Base-by-base conservation (phyloP, 305 asterid genomes). In the Fraxinus ornus region DNA sequence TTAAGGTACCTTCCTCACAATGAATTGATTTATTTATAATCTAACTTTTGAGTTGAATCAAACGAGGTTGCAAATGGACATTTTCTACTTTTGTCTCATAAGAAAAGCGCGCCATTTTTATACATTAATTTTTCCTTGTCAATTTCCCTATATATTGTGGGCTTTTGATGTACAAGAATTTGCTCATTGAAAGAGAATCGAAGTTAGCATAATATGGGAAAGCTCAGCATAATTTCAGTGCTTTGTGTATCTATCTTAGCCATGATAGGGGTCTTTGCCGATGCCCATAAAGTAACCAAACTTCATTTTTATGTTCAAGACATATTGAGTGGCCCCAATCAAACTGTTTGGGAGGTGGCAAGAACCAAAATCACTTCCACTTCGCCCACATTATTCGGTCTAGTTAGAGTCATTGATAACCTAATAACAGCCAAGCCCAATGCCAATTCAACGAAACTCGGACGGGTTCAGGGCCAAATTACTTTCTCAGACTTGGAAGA, bases 391-490 rank as follows among this genome's bases (percentile, higher is more conserved):
- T 8, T 81, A 15, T 85, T 88, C n/a, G 90, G 90, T n/a, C 87
- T 74, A 26, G 88, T 88, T 3, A 36, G 88, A 1, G 90, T 88
- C n/a, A 4, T 83, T 39, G 90, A 88, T 49, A 82, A 84, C 49
- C 36, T 75, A 26, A 78, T 88, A 2, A 88, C 90, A 7, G 78
- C 66, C 0, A 77, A 4, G 33, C 75, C 87, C 0, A 86, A 84
- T 4, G 77, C 26, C 21, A 19, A 60, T 7, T 88, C 89, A 4
- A 79, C 70, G 78, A 76, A 52, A 74, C 72, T 89, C 77, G 91
- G 90, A 2, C 86, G 85, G 39, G 87, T 87, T n/a, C 92, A 89
- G 52, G 92, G 89, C 41, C 49, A 86, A 79, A 84, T 85, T 15
- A 80, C 86, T 12, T 84, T 49, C 1, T 57, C 88, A 19, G 87